phyloP scores from a whole-genome alignment of 441 rosid species.

The Biscutella laevigata region DNA sequence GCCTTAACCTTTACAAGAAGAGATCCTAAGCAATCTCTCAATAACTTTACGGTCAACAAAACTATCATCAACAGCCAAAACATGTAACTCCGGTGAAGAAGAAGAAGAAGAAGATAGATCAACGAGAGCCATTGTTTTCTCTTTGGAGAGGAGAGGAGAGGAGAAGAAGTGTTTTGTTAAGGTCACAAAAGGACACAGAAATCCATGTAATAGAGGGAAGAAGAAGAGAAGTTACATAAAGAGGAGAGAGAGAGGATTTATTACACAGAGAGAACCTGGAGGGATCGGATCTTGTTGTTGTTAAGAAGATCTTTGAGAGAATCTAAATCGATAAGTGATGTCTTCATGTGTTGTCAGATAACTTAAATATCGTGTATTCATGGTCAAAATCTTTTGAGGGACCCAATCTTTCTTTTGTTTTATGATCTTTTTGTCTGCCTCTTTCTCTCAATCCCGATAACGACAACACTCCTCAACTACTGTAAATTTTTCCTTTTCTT shows the following conservation, averaged over 20 bases:
- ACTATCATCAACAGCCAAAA: constrained; percentile 89
- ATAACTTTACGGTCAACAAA: constrained; percentile 65
- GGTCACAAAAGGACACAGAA: constrained; percentile 5
- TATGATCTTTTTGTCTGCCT: constrained; percentile 20
- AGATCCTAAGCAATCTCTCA: constrained; percentile 63
- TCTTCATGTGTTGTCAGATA: constrained; percentile 25
- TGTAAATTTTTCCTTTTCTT: not conserved
- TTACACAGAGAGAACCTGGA: constrained; percentile 34
- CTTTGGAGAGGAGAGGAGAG: not conserved
- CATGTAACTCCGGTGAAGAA: constrained; percentile 57
- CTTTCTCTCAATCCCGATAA: constrained; percentile 10
- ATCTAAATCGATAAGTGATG: constrained; percentile 24
- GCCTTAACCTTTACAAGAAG: constrained; percentile 63
- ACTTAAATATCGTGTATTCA: constrained; percentile 22
- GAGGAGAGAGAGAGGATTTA: not conserved
- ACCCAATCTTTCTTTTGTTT: constrained; percentile 11
- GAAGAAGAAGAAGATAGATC: constrained; percentile 14
- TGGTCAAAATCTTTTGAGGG: constrained; percentile 23
- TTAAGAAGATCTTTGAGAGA: constrained; percentile 36
- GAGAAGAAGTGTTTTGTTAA: not conserved
- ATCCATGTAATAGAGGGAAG: not conserved
- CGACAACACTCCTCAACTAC: constrained; percentile 2
- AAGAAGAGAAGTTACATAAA: constrained; percentile 7
- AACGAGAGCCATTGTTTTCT: constrained; percentile 29
- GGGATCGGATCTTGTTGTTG: constrained; percentile 39